Base-by-base conservation (phyloP, 2,329 filamentous ascomycete genomes). In the Pseudogymnoascus sp. region DNA sequence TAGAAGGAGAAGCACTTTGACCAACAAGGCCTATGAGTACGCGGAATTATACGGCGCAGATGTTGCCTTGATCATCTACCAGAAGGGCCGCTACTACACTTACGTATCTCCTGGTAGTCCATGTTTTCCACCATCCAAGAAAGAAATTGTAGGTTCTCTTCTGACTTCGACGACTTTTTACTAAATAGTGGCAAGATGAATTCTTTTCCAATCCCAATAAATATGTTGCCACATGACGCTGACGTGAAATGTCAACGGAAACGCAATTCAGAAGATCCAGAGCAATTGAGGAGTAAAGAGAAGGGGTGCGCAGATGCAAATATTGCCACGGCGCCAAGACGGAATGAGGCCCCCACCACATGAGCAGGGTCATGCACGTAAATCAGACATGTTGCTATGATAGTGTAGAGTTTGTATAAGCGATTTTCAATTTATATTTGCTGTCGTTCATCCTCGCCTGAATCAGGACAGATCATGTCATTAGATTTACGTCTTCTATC, bases 1-100 rank as follows among this genome's bases (percentile, higher is more conserved):
- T 40, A 63, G 56, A 63, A 24, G 64, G 61, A 65, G 62, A 42
- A 14, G 50, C 40, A 65, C 61, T 65, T 19, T 65, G 53, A 40
- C 62, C 33, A 65, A 63, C 61, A 65, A 65, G 50, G 61, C 31
- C 37, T 56, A 63, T 65, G 50, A 65, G 62, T 65, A 61, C 42
- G 53, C 5, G 60, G 50, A 65, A 42, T 14, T 65, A 61, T 61
- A 61, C 63, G 53, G 63, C 40, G 37, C 53, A 33, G 37, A 65
- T 61, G 61, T 63, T 50, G 38, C 38, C 33, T 63, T 65, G 26
- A 10, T 65, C 53, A 65, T 65, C 60, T 65, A 65, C 24, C 6
- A 65, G 50, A 59, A 33, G 31, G 61, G 63, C n/a, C 61, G 24
- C 40, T 62, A 40, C 19, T 53, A 42, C 21, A 62, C 61, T 29